phyloP scores from a whole-genome alignment of 2,329 filamentous ascomycete genomes.

The Colletotrichum australisinense region DNA sequence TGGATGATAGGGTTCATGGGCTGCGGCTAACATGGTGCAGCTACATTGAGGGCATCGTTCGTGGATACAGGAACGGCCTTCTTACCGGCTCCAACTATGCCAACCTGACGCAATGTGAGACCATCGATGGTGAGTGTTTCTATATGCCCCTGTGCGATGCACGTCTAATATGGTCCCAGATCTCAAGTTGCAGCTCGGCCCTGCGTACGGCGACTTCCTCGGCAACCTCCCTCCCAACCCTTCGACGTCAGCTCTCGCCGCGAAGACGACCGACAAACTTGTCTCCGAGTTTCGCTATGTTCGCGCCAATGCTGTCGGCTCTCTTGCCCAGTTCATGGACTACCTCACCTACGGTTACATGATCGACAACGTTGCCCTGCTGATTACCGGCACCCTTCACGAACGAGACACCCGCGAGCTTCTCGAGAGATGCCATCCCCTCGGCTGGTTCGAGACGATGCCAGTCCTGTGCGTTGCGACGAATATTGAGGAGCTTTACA shows the following conservation, averaged over 20 bases:
- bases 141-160: conserved; percentile 23
- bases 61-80: conserved; percentile 94
- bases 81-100: conserved; percentile 91
- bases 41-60: conserved; percentile 97
- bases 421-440: conserved; percentile 92
- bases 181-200: conserved; percentile 96
- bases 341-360: conserved; percentile 99
- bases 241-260: conserved; percentile 92
- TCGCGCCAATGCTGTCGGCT: conserved; percentile 91
- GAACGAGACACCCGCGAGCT: conserved; percentile 97
- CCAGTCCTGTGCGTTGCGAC: conserved; percentile 97
- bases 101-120: conserved; percentile 98
- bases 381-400: conserved; percentile 97
- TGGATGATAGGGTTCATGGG: not conserved
- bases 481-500: conserved; percentile 99
- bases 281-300: conserved; percentile 98
- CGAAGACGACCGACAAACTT: conserved; percentile 97
- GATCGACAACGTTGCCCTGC: conserved; percentile 98
- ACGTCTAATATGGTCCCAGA: conserved; percentile 64
- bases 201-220: conserved; percentile 97
- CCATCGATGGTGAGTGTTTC: conserved; percentile 81
- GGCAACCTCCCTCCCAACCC: conserved; percentile 94
- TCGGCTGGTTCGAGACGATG: conserved; percentile 99
- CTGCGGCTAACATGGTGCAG: conserved; percentile 57
- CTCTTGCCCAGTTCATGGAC: conserved; percentile 94